Percentiles rank a stretch among this genome's conserved stretches.
phyloP scores from a whole-genome alignment of 768 basidiomycete species.

The Peribolospora kevripleyi region DNA sequence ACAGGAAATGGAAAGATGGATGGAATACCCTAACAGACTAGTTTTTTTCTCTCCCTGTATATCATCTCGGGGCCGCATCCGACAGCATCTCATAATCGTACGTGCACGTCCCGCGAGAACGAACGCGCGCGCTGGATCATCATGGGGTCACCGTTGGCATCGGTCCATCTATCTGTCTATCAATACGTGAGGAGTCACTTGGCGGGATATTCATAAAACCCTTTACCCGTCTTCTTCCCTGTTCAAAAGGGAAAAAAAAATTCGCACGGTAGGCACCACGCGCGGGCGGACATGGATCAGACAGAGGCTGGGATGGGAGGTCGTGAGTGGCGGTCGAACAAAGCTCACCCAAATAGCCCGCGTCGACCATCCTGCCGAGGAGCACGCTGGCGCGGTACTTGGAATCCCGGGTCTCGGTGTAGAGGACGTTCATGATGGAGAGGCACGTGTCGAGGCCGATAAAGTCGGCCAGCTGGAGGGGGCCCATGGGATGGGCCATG shows the following conservation, averaged over 20 bases:
- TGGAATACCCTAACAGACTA: too few species aligned
- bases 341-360: constrained; percentile 60
- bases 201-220: constrained; percentile 61
- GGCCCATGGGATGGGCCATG: constrained; percentile 52
- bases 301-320: too few species aligned
- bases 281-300: too few species aligned
- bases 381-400: constrained; percentile 83
- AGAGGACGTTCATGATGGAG: constrained; percentile 62
- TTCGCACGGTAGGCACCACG: background rate
- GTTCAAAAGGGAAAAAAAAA: background rate
- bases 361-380: constrained; percentile 87
- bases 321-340: constrained; percentile 28
- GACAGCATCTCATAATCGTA: too few species aligned
- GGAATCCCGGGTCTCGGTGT: constrained; percentile 68
- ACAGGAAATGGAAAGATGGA: too few species aligned
- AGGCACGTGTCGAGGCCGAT: constrained; percentile 96
- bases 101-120: too few species aligned
- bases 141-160: too few species aligned
- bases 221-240: constrained; percentile 33
- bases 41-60: too few species aligned
- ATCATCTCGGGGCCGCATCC: too few species aligned
- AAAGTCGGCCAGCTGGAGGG: constrained; percentile 50
- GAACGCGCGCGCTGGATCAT: too few species aligned
- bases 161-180: too few species aligned
- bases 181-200: too few species aligned